Evolutionary conservation across 192 early-diverging fungal species (phyloP).

Genomic region (Coemansia sp.): DNA sequence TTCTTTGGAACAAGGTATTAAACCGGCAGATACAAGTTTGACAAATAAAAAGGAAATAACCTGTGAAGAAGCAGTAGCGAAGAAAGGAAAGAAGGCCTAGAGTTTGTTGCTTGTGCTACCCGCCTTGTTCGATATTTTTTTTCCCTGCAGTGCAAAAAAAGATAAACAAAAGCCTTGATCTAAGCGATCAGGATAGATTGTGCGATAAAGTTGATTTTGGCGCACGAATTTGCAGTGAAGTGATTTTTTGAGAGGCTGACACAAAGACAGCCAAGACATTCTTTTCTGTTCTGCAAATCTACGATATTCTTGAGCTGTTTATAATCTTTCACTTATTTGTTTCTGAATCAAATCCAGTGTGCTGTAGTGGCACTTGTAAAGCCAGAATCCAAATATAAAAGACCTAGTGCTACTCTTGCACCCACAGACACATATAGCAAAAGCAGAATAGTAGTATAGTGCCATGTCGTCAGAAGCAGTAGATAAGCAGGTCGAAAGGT

Average conservation of each 20-base stretch:
- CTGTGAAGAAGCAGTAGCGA: slow-evolving; percentile 1
- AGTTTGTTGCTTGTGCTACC: background rate
- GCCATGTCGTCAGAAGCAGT: slow-evolving; percentile 5
- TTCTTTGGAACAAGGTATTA: background rate
- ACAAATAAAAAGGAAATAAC: background rate
- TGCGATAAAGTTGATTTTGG: no score
- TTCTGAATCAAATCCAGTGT: background rate
- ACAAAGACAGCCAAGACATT: no score
- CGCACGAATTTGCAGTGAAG: no score
- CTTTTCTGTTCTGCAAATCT: background rate
- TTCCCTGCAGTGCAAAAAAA: background rate
- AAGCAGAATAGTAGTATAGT: background rate
- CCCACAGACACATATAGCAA: background rate
- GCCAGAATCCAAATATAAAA: background rate
- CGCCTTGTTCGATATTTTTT: background rate
- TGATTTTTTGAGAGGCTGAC: background rate
- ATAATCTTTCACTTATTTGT: background rate
- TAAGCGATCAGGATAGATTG: no score
- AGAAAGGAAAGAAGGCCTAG: background rate
- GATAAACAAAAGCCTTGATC: background rate
- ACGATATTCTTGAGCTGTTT: background rate
- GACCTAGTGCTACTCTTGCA: background rate
- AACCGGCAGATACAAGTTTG: background rate
- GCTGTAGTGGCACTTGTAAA: background rate
- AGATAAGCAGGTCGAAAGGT: slow-evolving; percentile 33